Evolutionary conservation across 108 stramenopile genomes (phyloP), one percentile per base, ranked within the genome.

Genomic region (Aurantiochytrium sp.): DNA sequence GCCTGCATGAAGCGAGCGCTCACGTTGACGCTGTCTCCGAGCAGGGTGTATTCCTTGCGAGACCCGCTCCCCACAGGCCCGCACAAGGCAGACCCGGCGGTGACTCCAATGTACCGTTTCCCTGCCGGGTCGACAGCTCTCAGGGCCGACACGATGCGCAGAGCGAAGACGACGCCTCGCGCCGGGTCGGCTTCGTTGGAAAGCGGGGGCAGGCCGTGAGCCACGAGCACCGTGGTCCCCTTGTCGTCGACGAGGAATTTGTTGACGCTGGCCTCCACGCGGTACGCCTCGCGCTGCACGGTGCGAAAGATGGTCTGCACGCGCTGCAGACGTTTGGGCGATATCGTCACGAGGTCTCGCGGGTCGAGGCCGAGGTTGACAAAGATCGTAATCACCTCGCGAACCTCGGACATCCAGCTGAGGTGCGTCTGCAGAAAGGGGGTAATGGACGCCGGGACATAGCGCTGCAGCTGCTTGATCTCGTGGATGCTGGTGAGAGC

Each of bases 221-320:
- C 92, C 2, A 91, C 93, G 52, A 94, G 92, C 22, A 92, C 54
- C 52, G 92, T 92, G 50, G 87, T 88, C 12, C 94, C 94, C 89
- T 94, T 94, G 89, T 94, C 94, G 85, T 94, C 94, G 45, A 93
- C 88, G 30, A 94, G 89, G 54, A 94, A 94, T 89, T 94, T 92
- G 89, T 92, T 91, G 24, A 94, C 90, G 48, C 89, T 86, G 45
- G 91, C 93, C 68, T 93, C 93, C 55, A 93, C 92, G 37, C 89
- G 88, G 88, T 93, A 93, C 10, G 93, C 90, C 6, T 91, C 69
- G 37, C 65, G 48, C 85, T 92, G 92, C 52, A 91, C 92, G 4
- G 55, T 86, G n/a, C 68, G 55, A 55, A 93, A 85, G 24, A 90
- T 88, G 45, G 37, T 39, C 54, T 93, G 93, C 48, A 92, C 90